Evolutionary conservation across 805 yeast genomes (phyloP), one percentile per base, ranked within the genome.

Genomic region (Ogataea kodamae): DNA sequence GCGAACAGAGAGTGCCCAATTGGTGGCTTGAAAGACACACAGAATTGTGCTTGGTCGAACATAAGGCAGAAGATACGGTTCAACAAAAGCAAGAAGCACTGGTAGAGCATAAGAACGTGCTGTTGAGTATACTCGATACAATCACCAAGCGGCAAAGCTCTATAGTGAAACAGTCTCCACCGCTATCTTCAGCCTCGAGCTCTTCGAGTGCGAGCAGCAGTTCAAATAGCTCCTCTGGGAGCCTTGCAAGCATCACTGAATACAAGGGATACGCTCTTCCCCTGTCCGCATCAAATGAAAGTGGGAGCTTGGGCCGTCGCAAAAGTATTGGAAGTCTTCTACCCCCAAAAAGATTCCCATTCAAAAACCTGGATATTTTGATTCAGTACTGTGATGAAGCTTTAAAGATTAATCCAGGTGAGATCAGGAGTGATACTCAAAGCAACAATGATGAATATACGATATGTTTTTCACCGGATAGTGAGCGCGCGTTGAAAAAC

Each of bases 21-120:
- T 92, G 98, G 98, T 92, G 95, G 82, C 67, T 92, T 23, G 98
- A 90, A 49, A 72, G 80, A 30, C 99, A 92, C 59, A 81, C 90
- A 1, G 92, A 88, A 51, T 63, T 84, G 28, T 92, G 99, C 50
- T 67, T 84, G 18, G 73, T 85, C 21, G 97, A 89, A 55, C 95
- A 88, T 59, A 73, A 78, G 49, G 74, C 83, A 8, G 88, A 80
- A 50, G 88, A 87, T 46, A 78, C 79, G 20, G 76, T 90, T 7
- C 85, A 82, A 50, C 47, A 68, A 21, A 65, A 78, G 28, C 96
- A 90, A 45, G 97, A 92, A 46, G 67, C 70, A 12, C 64, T 90
- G 3, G 61, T 72, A 3, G 96, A 89, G 34, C 96, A 86, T 35
- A 68, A 72, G 16, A 70, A 68, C 7, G 50, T 74, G 11, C 63